phyloP scores from a whole-genome alignment of 169 alveolate genomes.

The Plasmodium reichenowi region DNA sequence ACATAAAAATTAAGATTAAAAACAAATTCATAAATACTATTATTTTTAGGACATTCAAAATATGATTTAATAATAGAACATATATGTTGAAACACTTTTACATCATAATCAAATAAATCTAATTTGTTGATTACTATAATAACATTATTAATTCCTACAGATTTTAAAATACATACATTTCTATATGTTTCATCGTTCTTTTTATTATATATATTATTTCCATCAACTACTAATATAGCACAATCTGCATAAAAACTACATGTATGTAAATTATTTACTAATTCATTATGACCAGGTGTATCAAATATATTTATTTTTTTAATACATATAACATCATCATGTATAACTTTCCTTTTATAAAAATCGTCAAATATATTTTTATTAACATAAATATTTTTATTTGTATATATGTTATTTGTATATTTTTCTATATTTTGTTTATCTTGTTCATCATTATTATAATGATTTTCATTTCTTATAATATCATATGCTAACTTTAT shows the following conservation, averaged over 20 bases:
- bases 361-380: conserved; percentile 29
- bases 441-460: background rate
- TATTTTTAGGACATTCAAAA: conserved; percentile 25
- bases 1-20: conserved; percentile 57
- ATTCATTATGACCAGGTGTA: conserved; percentile 86
- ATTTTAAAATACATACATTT: conserved; percentile 77
- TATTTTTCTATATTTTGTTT: background rate
- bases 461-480: background rate
- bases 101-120: conserved; percentile 79
- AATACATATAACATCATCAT: conserved; percentile 28
- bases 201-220: conserved; percentile 78
- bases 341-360: conserved; percentile 14
- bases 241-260: conserved; percentile 85
- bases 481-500: conserved; percentile 12
- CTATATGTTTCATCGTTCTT: conserved; percentile 79
- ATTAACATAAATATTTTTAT: conserved; percentile 44
- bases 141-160: conserved; percentile 80
- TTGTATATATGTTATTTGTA: conserved; percentile 4
- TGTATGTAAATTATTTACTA: conserved; percentile 79
- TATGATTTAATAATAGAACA: conserved; percentile 49
- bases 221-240: conserved; percentile 83
- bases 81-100: conserved; percentile 52
- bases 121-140: conserved; percentile 82
- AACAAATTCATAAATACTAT: conserved; percentile 64
- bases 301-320: conserved; percentile 83